These are phyloP conservation scores for Phytophthora fragariaefolia DNA, from an alignment of 352 stramenopile genomes.

Conservation along the genomic window DNA sequence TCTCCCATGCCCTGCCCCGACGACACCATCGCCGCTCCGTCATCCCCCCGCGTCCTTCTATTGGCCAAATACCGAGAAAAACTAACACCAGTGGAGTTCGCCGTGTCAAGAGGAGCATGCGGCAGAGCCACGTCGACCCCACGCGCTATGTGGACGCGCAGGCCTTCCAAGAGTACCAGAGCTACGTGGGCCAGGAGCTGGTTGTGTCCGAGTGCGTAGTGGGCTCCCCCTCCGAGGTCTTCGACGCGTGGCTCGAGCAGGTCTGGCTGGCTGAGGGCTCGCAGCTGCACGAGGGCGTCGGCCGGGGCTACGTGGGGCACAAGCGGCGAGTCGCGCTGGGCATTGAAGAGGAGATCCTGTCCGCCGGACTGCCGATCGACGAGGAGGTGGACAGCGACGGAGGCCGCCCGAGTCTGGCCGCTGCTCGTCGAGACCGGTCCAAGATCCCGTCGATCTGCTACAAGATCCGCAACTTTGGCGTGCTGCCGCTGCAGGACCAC, in stretches of 20 bases:
- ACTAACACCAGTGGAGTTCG: conserved; percentile 3
- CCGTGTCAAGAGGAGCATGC: conserved; percentile 23
- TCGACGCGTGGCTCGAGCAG: conserved; percentile 69
- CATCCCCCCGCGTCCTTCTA: conserved; percentile 1
- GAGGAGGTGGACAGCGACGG: conserved; percentile 35
- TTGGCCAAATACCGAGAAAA: conserved; percentile 32
- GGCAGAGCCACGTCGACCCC: conserved; percentile 31
- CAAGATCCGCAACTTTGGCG: conserved; percentile 54
- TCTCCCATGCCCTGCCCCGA: not conserved
- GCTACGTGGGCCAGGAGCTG: conserved; percentile 63
- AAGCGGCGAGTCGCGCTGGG: conserved; percentile 53
- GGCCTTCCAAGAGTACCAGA: conserved; percentile 57
- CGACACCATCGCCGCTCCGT: not conserved
- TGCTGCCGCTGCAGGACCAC: conserved; percentile 59
- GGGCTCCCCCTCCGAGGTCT: conserved; percentile 50
- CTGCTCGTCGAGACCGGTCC: conserved; percentile 22
- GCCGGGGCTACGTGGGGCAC: conserved; percentile 64
- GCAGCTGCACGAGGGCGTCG: conserved; percentile 55
- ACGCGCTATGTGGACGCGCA: conserved; percentile 41
- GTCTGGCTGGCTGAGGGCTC: conserved; percentile 48
- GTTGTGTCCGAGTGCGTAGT: conserved; percentile 63
- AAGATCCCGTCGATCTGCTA: conserved; percentile 67
- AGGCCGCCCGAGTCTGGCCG: conserved; percentile 35
- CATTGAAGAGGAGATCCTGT: conserved; percentile 74
- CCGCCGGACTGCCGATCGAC: conserved; percentile 42